Evolutionary conservation across 805 yeast genomes (phyloP).

Genomic region (Metschnikowia peoriensis): DNA sequence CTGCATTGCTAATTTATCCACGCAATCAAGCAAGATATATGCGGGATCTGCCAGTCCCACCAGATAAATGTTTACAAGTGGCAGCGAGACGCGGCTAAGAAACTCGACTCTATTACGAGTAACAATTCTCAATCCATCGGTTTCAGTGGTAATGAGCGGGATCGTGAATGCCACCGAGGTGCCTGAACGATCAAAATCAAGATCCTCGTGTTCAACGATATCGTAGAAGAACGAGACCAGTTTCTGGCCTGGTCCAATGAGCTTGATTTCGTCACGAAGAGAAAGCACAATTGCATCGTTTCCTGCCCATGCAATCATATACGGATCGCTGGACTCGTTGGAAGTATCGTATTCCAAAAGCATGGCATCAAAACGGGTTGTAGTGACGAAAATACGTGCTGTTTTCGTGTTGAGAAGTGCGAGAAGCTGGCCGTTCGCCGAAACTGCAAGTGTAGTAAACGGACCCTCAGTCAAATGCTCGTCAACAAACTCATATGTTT

Average conservation of each 20-base stretch:
- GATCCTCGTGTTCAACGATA: slow-evolving; percentile 27
- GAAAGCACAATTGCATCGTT: slow-evolving; percentile 72
- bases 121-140: slow-evolving; percentile 72
- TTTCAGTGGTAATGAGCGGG: slow-evolving; percentile 48
- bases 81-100: slow-evolving; percentile 57
- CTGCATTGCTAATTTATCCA: slow-evolving; percentile 55
- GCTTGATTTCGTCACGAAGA: slow-evolving; percentile 60
- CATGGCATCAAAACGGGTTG: slow-evolving; percentile 44
- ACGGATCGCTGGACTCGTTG: slow-evolving; percentile 38
- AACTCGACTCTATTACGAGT: slow-evolving; percentile 58
- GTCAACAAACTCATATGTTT: slow-evolving; percentile 31
- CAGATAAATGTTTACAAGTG: slow-evolving; percentile 62
- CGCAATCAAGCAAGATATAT: slow-evolving; percentile 77
- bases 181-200: slow-evolving; percentile 26
- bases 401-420: slow-evolving; percentile 41
- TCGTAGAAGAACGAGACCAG: slow-evolving; percentile 53
- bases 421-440: slow-evolving; percentile 58
- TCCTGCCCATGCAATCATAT: slow-evolving; percentile 75
- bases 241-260: slow-evolving; percentile 71
- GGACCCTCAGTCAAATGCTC: slow-evolving; percentile 49
- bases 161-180: slow-evolving; percentile 26
- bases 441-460: slow-evolving; percentile 38
- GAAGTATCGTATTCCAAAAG: slow-evolving; percentile 46
- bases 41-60: slow-evolving; percentile 84
- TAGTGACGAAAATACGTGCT: slow-evolving; percentile 49